These are phyloP conservation scores for Tetradesmus obliquus DNA, from an alignment of 139 green algal species.

Conservation along the genomic window DNA sequence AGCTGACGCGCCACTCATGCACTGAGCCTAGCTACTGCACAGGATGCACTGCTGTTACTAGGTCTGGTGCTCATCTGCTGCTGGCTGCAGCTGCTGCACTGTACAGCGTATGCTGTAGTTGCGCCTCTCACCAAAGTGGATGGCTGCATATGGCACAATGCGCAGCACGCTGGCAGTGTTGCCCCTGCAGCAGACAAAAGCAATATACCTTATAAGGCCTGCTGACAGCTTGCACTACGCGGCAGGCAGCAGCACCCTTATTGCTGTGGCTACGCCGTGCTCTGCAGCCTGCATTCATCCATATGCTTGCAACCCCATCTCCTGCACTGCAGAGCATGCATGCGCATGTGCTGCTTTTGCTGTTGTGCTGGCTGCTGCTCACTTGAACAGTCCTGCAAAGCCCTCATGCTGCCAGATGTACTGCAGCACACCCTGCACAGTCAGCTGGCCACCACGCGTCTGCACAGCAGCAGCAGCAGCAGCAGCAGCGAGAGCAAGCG, in stretches of 20 bases:
- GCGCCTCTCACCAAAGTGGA: conserved; percentile 80
- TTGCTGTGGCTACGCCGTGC: background rate
- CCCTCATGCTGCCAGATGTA: conserved; percentile 75
- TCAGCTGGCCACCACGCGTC: conserved; percentile 61
- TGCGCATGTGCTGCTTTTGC: no score
- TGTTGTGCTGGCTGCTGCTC: background rate
- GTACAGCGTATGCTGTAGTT: background rate
- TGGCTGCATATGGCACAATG: conserved; percentile 92
- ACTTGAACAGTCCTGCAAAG: conserved; percentile 83
- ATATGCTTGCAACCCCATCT: background rate
- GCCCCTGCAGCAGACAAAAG: conserved; percentile 63
- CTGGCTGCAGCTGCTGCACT: background rate
- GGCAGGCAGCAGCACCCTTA: background rate
- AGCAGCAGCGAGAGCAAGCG: background rate
- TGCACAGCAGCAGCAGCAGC: conserved; percentile 46
- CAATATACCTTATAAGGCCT: background rate
- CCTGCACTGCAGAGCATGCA: no score
- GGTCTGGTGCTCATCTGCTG: background rate
- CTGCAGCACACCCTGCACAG: conserved; percentile 65
- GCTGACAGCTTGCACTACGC: background rate
- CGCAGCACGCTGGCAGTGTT: conserved; percentile 89
- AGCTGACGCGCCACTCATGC: no score
- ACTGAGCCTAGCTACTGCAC: no score
- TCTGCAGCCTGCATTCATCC: background rate
- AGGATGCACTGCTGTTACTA: no score